These are phyloP conservation scores for Epichloe gansuensis DNA, from an alignment of 2,329 filamentous ascomycete genomes.

Conservation along the genomic window DNA sequence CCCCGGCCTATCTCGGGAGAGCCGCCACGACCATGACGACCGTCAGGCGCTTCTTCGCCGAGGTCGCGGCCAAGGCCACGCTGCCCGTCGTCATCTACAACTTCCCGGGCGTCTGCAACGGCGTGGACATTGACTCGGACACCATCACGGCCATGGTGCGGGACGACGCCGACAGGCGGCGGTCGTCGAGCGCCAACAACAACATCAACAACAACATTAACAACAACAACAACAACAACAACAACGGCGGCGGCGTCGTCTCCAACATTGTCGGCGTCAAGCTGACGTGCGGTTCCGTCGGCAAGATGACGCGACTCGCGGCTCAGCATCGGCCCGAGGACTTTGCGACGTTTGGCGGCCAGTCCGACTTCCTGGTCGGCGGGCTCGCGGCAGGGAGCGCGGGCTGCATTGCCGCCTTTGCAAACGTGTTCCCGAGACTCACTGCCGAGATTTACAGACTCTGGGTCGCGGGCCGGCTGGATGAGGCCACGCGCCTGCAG, in stretches of 20 bases:
- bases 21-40: conserved; percentile 28
- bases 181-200: conserved; percentile 4
- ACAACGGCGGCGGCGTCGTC: conserved; percentile 6
- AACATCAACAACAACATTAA: too few relatives aligned
- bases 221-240: too few relatives aligned
- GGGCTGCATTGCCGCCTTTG: conserved; percentile 51
- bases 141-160: conserved; percentile 32
- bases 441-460: conserved; percentile 18
- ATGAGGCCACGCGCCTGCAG: conserved; percentile 5
- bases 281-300: conserved; percentile 62
- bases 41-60: conserved; percentile 16
- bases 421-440: conserved; percentile 47
- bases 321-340: conserved; percentile 36
- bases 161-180: conserved; percentile 14
- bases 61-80: conserved; percentile 43
- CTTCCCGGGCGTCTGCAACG: conserved; percentile 55
- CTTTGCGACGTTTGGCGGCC: conserved; percentile 60
- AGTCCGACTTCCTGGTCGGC: conserved; percentile 58
- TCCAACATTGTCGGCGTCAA: conserved; percentile 59
- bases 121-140: conserved; percentile 56
- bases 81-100: conserved; percentile 62
- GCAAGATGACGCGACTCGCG: conserved; percentile 53
- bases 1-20: conserved; percentile 22
- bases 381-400: conserved; percentile 45
- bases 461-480: background rate